Conservation (phyloP, 257 asterid species). For the Solanum etuberosum region DNA sequence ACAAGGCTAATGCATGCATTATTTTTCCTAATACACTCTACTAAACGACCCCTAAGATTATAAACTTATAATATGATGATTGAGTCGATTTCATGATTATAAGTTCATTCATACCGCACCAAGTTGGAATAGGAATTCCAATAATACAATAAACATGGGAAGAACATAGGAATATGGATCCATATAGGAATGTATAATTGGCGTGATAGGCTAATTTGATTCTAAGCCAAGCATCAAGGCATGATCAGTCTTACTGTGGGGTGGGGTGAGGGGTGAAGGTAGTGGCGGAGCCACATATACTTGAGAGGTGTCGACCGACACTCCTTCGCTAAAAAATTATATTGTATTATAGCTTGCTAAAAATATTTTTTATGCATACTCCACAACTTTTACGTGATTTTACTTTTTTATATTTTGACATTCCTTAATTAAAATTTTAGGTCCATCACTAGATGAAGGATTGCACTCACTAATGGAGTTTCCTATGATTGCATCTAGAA, state of each 20-base stretch:
- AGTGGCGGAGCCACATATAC: not conserved
- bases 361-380: too few relatives aligned
- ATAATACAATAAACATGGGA: not conserved
- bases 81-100: not conserved
- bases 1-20: too few relatives aligned
- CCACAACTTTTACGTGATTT: too few relatives aligned
- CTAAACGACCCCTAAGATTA: not conserved
- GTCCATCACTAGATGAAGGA: too few relatives aligned
- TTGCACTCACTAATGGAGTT: not conserved
- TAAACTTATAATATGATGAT: not conserved
- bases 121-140: not conserved
- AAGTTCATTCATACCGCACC: not conserved
- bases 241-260: not conserved
- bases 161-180: not conserved
- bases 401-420: too few relatives aligned
- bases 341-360: too few relatives aligned
- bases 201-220: not conserved
- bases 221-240: accelerated
- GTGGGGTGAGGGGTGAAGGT: not conserved
- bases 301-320: not conserved
- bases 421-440: too few relatives aligned
- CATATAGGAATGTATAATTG: not conserved
- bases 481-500: not conserved
- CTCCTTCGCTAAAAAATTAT: too few relatives aligned
- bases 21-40: too few relatives aligned